Base-by-base conservation (phyloP, 768 basidiomycete genomes). In the Porpolomopsis calyptriformis region DNA sequence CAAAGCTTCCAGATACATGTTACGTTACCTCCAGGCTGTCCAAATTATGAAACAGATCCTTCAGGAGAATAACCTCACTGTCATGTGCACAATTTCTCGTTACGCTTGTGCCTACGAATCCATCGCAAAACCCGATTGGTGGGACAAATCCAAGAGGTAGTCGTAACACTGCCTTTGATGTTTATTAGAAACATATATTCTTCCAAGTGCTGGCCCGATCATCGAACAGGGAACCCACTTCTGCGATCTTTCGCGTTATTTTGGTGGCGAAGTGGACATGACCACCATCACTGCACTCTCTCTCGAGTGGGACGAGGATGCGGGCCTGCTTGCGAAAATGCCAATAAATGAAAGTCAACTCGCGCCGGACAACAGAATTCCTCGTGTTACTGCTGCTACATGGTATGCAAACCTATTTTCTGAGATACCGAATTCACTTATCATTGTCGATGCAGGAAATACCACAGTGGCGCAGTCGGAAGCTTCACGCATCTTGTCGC, bases 31-130 rank as follows among this genome's bases (percentile, higher is more conserved):
- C 56, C 85, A 84, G 63, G 92, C 85, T 25, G 89, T 94, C 18
- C 91, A 96, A 66, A 83, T 81, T 76, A 96, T 97, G 88, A 93
- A 94, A 68, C 77, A 84, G 50, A 92, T 97, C 62, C 86, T 99
- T 60, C 72, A 87, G 58, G 90, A 94, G 52, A 97, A 97, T 62
- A 77, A 89, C 58, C 73, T 99, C 48, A 85, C 84, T 18, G 92
- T 99, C 43, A 97, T 98, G 93, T 75, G 84, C 38, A 98, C 94
- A 27, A 81, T 93, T 53, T 93, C 92, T 6, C 84, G 94, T 48
- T 99, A 97, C 65, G 90, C 89, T 9, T 83, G 82, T 56, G 88
- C 87, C 33, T 93, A 90, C 55, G 76, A 85, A 60, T 64, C 76
- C 19, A 87, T 86, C 48, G 74, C 76, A 9, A 89, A 90, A 63